Conservation (phyloP, 495 filamentous ascomycete species). For the Podospora pseudopauciseta region DNA sequence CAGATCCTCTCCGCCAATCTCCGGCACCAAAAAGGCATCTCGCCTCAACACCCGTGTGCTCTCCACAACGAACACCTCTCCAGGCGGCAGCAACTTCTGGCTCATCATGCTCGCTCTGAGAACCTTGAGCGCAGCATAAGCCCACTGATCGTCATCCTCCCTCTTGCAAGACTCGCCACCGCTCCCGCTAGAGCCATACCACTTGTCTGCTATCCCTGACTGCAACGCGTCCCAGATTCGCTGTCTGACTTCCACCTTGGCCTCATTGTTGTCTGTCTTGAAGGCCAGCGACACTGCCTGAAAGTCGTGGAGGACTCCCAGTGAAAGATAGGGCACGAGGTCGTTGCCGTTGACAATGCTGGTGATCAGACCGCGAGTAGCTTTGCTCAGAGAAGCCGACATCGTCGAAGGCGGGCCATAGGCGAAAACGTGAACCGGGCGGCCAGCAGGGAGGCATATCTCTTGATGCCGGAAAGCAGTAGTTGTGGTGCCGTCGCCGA, state of each 20-base stretch:
- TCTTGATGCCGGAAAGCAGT: conserved; percentile 18
- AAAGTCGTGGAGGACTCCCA: conserved; percentile 73
- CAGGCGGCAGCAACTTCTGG: conserved; percentile 68
- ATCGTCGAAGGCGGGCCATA: conserved; percentile 73
- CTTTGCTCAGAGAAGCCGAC: conserved; percentile 66
- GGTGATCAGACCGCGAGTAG: conserved; percentile 72
- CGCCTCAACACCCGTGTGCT: conserved; percentile 57
- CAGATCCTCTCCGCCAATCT: conserved; percentile 39
- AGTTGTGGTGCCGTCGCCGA: conserved; percentile 28
- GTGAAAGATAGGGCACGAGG: conserved; percentile 67
- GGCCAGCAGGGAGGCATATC: conserved; percentile 58
- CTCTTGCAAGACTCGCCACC: not conserved
- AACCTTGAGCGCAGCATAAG: conserved; percentile 62
- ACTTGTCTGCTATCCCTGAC: conserved; percentile 37
- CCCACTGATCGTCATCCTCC: conserved; percentile 65
- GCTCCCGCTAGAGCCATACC: not conserved
- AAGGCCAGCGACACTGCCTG: conserved; percentile 68
- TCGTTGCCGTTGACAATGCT: conserved; percentile 70
- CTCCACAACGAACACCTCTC: conserved; percentile 72
- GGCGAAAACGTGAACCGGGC: conserved; percentile 74
- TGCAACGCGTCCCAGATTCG: conserved; percentile 63
- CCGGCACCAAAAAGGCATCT: conserved; percentile 46
- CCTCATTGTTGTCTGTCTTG: conserved; percentile 62
- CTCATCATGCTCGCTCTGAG: conserved; percentile 66
- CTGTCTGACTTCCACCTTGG: conserved; percentile 60